Conservation (phyloP, 2,329 filamentous ascomycete species). For the Pestalotiopsis sp. region DNA sequence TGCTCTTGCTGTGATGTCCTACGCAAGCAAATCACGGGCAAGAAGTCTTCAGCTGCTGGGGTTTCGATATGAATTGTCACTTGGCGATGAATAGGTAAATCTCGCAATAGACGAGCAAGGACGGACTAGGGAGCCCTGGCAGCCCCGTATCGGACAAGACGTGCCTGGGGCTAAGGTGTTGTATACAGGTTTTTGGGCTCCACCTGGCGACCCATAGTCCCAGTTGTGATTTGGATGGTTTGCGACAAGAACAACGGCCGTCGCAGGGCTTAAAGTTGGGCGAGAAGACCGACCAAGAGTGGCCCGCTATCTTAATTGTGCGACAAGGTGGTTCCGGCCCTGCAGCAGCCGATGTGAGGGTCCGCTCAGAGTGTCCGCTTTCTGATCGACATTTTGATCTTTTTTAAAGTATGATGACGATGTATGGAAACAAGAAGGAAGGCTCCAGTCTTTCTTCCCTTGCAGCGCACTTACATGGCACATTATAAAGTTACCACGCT, state of each 20-base stretch:
- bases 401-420: background rate
- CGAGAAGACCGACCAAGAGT: background rate
- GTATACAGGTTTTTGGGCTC: background rate
- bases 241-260: background rate
- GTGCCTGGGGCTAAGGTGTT: background rate
- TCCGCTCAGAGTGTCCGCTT: background rate
- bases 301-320: background rate
- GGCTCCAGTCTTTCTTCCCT: background rate
- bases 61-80: background rate
- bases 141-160: conserved; percentile 5
- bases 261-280: background rate
- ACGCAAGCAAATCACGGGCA: too few species aligned
- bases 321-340: background rate
- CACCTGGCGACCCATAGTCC: background rate
- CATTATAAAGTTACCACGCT: background rate
- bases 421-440: background rate
- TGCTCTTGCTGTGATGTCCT: too few species aligned
- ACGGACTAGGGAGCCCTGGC: conserved; percentile 9
- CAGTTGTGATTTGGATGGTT: background rate
- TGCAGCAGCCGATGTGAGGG: background rate
- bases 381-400: background rate
- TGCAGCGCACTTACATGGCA: background rate
- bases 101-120: conserved; percentile 9
- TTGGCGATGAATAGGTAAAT: background rate
- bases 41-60: background rate